Percentiles rank a stretch among this genome's conserved stretches.
Evolutionary conservation across 1,284 basidiomycete genomes (phyloP).

Genomic region (Ustilago cynodontis): DNA sequence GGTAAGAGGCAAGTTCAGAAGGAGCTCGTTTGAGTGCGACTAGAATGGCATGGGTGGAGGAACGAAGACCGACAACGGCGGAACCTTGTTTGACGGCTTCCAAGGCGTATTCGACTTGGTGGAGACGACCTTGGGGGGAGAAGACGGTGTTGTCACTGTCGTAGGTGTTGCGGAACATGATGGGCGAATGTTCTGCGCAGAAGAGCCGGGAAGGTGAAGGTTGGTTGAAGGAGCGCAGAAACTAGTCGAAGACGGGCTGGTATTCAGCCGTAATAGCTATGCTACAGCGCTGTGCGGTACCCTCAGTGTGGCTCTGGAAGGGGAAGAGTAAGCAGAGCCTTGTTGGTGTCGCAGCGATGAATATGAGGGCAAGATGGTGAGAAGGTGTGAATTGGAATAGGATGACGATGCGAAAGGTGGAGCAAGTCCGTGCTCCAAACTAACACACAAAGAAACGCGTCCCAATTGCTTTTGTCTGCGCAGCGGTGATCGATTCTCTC

Average conservation of each 20-base stretch:
- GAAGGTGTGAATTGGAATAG: neutral
- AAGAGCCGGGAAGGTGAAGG: neutral
- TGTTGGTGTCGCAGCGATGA: neutral
- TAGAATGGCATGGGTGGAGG: slow-evolving; percentile 93
- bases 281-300: too few relatives aligned
- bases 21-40: slow-evolving; percentile 98
- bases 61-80: slow-evolving; percentile 93
- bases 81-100: slow-evolving; percentile 99
- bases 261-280: neutral
- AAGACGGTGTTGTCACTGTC: slow-evolving; percentile 69
- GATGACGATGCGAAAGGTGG: slow-evolving; percentile 9
- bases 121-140: slow-evolving; percentile 73
- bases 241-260: neutral
- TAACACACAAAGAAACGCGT: slow-evolving; percentile 5
- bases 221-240: slow-evolving; percentile 10
- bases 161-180: slow-evolving; percentile 68
- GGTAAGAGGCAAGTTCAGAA: slow-evolving; percentile 96
- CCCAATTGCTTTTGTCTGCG: slow-evolving; percentile 2
- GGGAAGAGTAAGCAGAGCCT: neutral
- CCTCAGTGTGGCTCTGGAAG: neutral
- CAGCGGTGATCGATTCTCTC: slow-evolving; percentile 26
- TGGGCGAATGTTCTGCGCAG: neutral
- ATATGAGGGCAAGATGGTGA: neutral
- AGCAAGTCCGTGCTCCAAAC: slow-evolving; percentile 5
- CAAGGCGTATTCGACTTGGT: slow-evolving; percentile 98